Evolutionary conservation across 2,329 filamentous ascomycete genomes (phyloP), one percentile per base, ranked within the genome.

Genomic region (Neoscytalidium dimidiatum): DNA sequence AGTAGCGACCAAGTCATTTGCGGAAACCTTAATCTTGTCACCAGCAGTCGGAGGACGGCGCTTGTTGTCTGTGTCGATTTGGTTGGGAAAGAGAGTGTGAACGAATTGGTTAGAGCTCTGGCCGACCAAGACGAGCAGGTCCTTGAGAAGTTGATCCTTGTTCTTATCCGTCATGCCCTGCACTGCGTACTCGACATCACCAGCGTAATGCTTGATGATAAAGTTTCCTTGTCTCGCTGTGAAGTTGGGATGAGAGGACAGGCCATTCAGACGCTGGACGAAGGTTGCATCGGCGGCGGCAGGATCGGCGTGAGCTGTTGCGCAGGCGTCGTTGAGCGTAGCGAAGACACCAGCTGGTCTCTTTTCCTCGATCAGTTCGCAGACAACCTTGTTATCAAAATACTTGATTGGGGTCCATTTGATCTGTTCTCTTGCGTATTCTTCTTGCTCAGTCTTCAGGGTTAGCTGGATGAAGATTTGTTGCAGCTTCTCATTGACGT

Each of bases 121-220:
- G 67, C 90, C 89, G 73, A 97, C 91, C 41, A 99, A 84, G 74
- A 92, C 94, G 60, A 98, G 85, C 46, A 99, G 83, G 71, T 97
- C 95, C 82, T 99, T 99, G 66, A 98, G 83, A 49, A 99, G 84
- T 78, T 96, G 92, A 74, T 99, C 95, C 84, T 98, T 99, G 84
- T 98, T 99, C 85, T 99, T 99, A 78, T 99, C 95, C 0, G 95
- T 99, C 83, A 99, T 99, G 66, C 95, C 95, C 64, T 96, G 92
- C 3, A 98, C 90, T 1, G 91, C 92, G 78, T 99, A 99, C 69
- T 88, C 89, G 70, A 99, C 95, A 79, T 99, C 95, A 79, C 95
- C 95, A 65, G 95, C 95, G 76, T 99, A 99, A 80, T 99, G 95
- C 83, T 97, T 98, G 80, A 99, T 91, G 74, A 99, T 95, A 79